phyloP scores from a whole-genome alignment of 2,329 filamentous ascomycete genomes.

The Pyrenochaeta sp. region DNA sequence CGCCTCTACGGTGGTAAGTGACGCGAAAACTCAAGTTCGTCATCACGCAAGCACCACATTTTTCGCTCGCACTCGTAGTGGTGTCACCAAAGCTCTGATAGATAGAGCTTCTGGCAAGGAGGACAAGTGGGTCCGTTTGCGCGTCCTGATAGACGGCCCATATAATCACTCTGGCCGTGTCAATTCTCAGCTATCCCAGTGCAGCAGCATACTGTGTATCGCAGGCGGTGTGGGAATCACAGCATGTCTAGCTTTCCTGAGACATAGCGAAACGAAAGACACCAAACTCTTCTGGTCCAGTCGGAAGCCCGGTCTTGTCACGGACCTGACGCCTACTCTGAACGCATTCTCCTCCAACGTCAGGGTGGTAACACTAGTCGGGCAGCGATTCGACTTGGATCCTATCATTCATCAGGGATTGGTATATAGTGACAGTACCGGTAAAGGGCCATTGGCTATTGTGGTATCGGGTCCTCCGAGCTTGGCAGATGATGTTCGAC shows the following conservation, averaged over 20 bases:
- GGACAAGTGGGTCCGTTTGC: conserved; percentile 30
- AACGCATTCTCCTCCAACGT: conserved; percentile 42
- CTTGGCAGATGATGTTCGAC: conserved; percentile 54
- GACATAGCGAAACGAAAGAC: neutral
- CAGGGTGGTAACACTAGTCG: conserved; percentile 32
- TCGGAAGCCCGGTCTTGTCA: conserved; percentile 7
- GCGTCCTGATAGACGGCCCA: conserved; percentile 6
- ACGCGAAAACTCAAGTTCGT: neutral
- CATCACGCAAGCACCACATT: conserved; percentile 32
- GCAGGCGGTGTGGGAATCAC: conserved; percentile 62
- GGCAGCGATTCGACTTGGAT: conserved; percentile 45
- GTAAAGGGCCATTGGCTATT: conserved; percentile 45
- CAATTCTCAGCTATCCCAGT: conserved; percentile 40
- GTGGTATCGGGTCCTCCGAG: conserved; percentile 54
- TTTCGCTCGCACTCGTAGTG: conserved; percentile 5
- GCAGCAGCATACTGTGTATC: conserved; percentile 50
- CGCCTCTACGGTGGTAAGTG: conserved; percentile 9
- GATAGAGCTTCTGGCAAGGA: conserved; percentile 19
- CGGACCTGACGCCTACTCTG: conserved; percentile 27
- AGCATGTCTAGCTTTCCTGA: conserved; percentile 49
- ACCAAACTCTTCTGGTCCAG: conserved; percentile 15
- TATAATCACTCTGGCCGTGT: conserved; percentile 6
- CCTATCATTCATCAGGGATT: conserved; percentile 43
- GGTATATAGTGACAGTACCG: conserved; percentile 21
- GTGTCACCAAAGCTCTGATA: conserved; percentile 4